Conservation (phyloP, 495 filamentous ascomycete species). For the Glarea lozoyensis region DNA sequence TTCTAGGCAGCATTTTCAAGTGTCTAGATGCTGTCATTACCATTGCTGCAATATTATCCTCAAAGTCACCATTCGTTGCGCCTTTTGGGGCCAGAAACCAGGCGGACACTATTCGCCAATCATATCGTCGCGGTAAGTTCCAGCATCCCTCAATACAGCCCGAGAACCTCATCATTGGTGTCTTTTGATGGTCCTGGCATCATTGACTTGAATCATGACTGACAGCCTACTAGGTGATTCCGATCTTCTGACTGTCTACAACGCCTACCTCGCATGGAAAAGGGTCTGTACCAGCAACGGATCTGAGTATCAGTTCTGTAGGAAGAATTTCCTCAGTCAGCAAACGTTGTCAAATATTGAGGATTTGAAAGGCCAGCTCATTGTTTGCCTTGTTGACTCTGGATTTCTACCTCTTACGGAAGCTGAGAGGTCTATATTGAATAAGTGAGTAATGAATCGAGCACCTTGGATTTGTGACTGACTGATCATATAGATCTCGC, state of each 20-base stretch:
- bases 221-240: conserved; percentile 56
- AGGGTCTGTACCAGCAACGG: conserved; percentile 57
- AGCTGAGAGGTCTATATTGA: conserved; percentile 57
- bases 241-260: conserved; percentile 85
- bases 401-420: conserved; percentile 66
- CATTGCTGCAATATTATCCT: conserved; percentile 84
- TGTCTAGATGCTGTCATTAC: conserved; percentile 86
- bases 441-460: conserved; percentile 28
- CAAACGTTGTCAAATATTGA: conserved; percentile 86
- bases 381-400: conserved; percentile 72
- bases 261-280: conserved; percentile 85
- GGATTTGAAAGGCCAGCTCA: conserved; percentile 84
- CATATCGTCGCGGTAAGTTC: conserved; percentile 55
- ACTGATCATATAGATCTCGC: conserved; percentile 18
- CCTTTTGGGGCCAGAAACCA: conserved; percentile 74
- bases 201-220: no score
- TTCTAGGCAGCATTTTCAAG: conserved; percentile 74
- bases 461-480: conserved; percentile 9
- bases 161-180: background rate
- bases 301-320: conserved; percentile 70
- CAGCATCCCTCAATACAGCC: background rate
- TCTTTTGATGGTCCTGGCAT: background rate
- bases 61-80: conserved; percentile 86
- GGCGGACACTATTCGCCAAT: conserved; percentile 64
- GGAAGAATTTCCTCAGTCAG: conserved; percentile 78